Conservation (phyloP, 805 yeast genomes). For the Starmerella geochares region DNA sequence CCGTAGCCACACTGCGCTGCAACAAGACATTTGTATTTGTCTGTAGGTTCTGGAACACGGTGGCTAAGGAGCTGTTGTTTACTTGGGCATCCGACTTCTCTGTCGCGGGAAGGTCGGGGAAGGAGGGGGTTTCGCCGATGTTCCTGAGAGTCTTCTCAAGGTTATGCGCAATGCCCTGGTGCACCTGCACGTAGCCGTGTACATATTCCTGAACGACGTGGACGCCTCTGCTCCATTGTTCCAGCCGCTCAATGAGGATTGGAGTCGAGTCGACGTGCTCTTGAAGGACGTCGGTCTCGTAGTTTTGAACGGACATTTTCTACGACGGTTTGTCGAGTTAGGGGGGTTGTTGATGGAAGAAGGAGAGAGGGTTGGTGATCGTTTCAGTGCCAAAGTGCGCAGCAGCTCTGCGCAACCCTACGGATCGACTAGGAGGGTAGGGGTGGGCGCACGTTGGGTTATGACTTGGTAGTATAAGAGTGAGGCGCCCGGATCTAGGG, state of each 20-base stretch:
- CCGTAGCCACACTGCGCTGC: constrained; percentile 35
- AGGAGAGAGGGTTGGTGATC: background rate
- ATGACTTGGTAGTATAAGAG: no score
- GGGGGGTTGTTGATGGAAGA: background rate
- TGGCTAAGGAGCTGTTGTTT: constrained; percentile 28
- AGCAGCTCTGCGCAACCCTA: background rate
- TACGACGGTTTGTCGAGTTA: background rate
- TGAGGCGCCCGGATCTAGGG: no score
- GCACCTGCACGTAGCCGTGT: constrained; percentile 27
- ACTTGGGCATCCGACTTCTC: background rate
- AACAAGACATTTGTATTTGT: constrained; percentile 30
- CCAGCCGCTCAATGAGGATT: constrained; percentile 32
- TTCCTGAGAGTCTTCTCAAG: constrained; percentile 32
- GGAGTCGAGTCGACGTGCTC: constrained; percentile 33
- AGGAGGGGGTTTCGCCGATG: constrained; percentile 32
- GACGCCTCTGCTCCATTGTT: constrained; percentile 34
- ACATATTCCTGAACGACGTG: constrained; percentile 28
- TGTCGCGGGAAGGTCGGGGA: constrained; percentile 16
- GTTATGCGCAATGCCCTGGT: constrained; percentile 27
- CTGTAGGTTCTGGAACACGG: constrained; percentile 31
- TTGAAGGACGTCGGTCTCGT: constrained; percentile 25
- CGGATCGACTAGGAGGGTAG: no score
- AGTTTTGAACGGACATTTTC: constrained; percentile 24
- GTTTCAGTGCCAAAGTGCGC: background rate
- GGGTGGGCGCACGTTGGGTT: background rate